Percentiles rank a stretch among this genome's conserved stretches.
Conservation (phyloP, 371 early-diverging fungal species). For the Mucor indicus region DNA sequence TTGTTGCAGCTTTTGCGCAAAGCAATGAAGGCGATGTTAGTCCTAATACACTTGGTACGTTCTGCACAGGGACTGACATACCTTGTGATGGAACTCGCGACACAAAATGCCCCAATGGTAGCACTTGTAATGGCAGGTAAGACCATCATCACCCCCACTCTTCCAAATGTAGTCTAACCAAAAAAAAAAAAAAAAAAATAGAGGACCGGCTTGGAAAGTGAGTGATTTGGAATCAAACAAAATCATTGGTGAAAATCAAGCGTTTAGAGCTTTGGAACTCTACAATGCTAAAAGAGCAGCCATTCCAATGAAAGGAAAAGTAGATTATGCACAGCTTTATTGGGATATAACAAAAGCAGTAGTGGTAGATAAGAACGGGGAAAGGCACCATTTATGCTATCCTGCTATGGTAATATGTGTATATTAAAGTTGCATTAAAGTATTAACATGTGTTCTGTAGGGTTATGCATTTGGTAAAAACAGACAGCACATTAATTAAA, state of each 20-base stretch:
- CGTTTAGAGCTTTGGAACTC: conserved; percentile 33
- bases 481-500: not conserved
- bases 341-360: conserved; percentile 43
- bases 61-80: conserved; percentile 56
- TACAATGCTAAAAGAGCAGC: conserved; percentile 3
- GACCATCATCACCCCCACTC: too few relatives aligned
- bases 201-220: conserved; percentile 39
- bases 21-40: conserved; percentile 64
- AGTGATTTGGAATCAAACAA: conserved; percentile 48
- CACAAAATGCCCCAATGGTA: conserved; percentile 31
- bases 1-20: conserved; percentile 66
- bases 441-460: conserved; percentile 7
- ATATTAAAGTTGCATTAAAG: too few relatives aligned
- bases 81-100: conserved; percentile 54
- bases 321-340: conserved; percentile 40
- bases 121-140: conserved; percentile 39
- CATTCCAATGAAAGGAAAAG: conserved; percentile 18
- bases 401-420: conserved; percentile 50
- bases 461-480: conserved; percentile 37
- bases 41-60: conserved; percentile 59
- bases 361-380: conserved; percentile 22
- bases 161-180: not conserved
- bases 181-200: conserved; percentile 16
- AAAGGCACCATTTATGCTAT: conserved; percentile 14
- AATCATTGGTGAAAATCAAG: conserved; percentile 56